Conservation (phyloP, 1,139 yeast genomes). For the Yamadazyma mexicana region DNA sequence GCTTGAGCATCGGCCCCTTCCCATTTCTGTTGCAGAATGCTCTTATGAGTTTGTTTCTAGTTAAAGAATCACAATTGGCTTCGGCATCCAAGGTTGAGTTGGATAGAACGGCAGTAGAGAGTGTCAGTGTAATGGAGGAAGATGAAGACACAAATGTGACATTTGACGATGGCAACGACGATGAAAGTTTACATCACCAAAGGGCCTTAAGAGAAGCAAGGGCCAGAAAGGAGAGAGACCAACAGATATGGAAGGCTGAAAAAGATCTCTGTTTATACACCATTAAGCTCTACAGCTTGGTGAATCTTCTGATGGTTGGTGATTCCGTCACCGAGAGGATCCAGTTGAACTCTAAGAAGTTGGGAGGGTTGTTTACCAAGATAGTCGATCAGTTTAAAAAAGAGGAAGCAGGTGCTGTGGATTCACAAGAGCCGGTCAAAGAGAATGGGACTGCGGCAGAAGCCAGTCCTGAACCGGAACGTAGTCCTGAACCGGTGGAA, state of each 20-base stretch:
- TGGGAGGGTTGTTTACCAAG: constrained; percentile 43
- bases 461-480: no score
- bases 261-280: constrained; percentile 51
- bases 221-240: constrained; percentile 5
- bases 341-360: constrained; percentile 42
- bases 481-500: no score
- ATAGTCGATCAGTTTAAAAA: constrained; percentile 15
- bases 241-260: constrained; percentile 35
- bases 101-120: constrained; percentile 35
- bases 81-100: constrained; percentile 32
- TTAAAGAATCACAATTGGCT: constrained; percentile 35
- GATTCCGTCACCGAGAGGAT: constrained; percentile 38
- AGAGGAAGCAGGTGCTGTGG: neutral
- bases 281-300: constrained; percentile 49
- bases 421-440: neutral
- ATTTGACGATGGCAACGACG: constrained; percentile 15
- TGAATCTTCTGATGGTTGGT: constrained; percentile 39
- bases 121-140: neutral
- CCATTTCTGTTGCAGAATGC: constrained; percentile 25
- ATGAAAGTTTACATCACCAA: constrained; percentile 22
- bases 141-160: constrained; percentile 21
- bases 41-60: constrained; percentile 30
- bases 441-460: no score
- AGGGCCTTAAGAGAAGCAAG: constrained; percentile 2
- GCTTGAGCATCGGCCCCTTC: constrained; percentile 8